These are phyloP conservation scores for Rhododendron ferrugineum DNA, from an alignment of 148 eudicot species.

Conservation along the genomic window DNA sequence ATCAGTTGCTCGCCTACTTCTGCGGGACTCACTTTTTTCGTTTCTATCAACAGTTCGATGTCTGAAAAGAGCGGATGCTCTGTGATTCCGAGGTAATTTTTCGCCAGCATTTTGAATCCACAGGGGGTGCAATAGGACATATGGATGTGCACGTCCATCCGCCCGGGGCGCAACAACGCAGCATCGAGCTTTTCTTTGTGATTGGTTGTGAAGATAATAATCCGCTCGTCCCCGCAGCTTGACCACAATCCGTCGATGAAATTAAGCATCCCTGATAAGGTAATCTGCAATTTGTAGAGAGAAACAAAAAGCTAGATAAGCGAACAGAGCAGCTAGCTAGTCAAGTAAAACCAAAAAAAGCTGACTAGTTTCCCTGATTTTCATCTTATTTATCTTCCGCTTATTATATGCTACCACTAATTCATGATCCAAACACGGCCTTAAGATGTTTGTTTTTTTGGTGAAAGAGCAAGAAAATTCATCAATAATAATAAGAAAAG, in stretches of 20 bases:
- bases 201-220: conserved; percentile 64
- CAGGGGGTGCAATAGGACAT: conserved; percentile 64
- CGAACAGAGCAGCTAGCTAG: not conserved
- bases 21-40: conserved; percentile 40
- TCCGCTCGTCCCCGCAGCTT: conserved; percentile 60
- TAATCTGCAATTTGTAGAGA: conserved; percentile 33
- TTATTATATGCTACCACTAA: not conserved
- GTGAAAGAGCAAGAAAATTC: too few relatives aligned
- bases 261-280: conserved; percentile 57
- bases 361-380: not conserved
- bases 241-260: conserved; percentile 78
- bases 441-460: too few relatives aligned
- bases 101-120: conserved; percentile 47
- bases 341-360: not conserved
- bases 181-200: conserved; percentile 69
- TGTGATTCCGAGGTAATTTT: conserved; percentile 41
- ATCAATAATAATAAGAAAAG: too few relatives aligned
- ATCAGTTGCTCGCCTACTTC: conserved; percentile 41
- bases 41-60: conserved; percentile 22
- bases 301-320: not conserved
- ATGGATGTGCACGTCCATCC: conserved; percentile 72
- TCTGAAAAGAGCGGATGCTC: conserved; percentile 30
- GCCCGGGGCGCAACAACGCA: conserved; percentile 63
- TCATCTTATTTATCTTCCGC: not conserved
- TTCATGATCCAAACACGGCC: not conserved